Conservation (phyloP, 805 yeast species). For the Ogataea haglerorum region DNA sequence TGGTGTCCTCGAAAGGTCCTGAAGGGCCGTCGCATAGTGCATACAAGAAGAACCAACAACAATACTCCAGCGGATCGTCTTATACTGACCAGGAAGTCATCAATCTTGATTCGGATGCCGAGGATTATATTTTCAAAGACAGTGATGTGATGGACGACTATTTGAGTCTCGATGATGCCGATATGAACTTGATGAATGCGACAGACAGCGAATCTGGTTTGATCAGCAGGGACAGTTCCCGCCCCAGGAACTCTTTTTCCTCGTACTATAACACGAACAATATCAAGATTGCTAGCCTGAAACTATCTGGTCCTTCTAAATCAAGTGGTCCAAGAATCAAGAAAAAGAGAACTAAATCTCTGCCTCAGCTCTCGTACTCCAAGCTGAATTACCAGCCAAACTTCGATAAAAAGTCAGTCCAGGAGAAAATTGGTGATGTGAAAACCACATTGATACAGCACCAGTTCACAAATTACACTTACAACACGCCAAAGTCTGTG, state of each 20-base stretch:
- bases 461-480: constrained; percentile 28
- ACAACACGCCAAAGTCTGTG: constrained; percentile 14
- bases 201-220: constrained; percentile 9
- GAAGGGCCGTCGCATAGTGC: constrained; percentile 8
- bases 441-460: constrained; percentile 35
- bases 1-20: constrained; percentile 8
- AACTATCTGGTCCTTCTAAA: constrained; percentile 11
- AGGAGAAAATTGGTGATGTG: constrained; percentile 40
- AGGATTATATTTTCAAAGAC: constrained; percentile 31
- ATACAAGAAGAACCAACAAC: constrained; percentile 28
- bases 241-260: constrained; percentile 18
- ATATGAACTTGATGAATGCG: constrained; percentile 12
- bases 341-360: constrained; percentile 48
- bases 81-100: constrained; percentile 29
- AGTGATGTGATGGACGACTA: constrained; percentile 8
- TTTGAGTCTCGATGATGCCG: constrained; percentile 17
- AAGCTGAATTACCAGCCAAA: constrained; percentile 38
- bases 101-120: constrained; percentile 41
- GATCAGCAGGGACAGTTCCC: constrained; percentile 2
- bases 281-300: constrained; percentile 18
- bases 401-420: constrained; percentile 32
- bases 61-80: constrained; percentile 10
- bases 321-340: constrained; percentile 3
- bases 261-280: constrained; percentile 15
- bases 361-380: constrained; percentile 53